Conservation (phyloP, 352 stramenopile species). For the Phytophthora hybrid region DNA sequence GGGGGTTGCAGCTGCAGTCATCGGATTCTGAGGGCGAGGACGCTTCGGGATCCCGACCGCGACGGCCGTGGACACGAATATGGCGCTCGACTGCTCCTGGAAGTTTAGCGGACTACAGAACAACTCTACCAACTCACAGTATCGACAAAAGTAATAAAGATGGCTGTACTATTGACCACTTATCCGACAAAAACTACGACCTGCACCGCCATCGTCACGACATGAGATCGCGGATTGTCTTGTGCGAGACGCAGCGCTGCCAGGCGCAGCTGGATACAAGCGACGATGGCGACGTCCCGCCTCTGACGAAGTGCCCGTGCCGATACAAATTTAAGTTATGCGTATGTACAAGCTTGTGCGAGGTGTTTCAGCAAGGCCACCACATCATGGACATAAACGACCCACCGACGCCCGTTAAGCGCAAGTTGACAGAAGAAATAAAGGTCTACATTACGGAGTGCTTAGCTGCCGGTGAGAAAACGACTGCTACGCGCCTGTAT, state of each 20-base stretch:
- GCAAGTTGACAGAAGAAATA: slow-evolving; percentile 12
- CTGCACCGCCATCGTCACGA: neutral
- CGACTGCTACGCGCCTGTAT: neutral
- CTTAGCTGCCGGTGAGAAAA: neutral
- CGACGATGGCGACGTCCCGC: neutral
- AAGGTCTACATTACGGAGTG: neutral
- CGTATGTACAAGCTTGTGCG: neutral
- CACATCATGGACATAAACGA: neutral
- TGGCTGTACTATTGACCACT: neutral
- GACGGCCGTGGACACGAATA: neutral
- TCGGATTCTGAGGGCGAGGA: neutral
- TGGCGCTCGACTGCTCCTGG: neutral
- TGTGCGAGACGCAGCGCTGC: neutral
- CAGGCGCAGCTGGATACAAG: neutral
- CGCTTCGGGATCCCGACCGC: neutral
- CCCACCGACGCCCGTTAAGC: neutral
- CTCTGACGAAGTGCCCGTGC: neutral
- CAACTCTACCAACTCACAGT: neutral
- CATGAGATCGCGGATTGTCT: neutral
- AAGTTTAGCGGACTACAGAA: neutral
- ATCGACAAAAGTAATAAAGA: neutral
- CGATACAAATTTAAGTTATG: neutral
- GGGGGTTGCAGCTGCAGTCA: neutral
- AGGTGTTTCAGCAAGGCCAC: neutral
- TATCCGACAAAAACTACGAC: neutral